Base-by-base conservation (phyloP, 2,329 filamentous ascomycete genomes). In the Fusarium buxicola region DNA sequence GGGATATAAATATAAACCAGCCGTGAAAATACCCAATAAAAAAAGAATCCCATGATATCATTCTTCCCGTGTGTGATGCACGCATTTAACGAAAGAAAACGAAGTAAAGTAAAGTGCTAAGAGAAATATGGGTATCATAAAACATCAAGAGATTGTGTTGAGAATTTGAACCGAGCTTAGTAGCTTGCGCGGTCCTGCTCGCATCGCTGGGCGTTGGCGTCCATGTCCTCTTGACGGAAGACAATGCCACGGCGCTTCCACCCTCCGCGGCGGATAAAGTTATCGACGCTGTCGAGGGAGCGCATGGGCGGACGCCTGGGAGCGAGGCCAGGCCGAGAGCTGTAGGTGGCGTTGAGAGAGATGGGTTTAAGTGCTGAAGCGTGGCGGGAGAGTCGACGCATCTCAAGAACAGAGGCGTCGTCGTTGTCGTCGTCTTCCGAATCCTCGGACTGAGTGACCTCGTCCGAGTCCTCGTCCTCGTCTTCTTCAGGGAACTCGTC, bases 161-260 rank as follows among this genome's bases (percentile, higher is more conserved):
- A 40, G 28, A 39, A 31, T 30, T 27, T 21, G 13, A 38, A 15
- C 28, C 27, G 10, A 54, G 55, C 46, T 68, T 65, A 71, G 45
- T 56, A 71, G 60, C 69, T 71, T 28, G 65, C 65, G 40, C 69
- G 64, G 36, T 71, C 65, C 40, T 41, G 38, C 8, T 66, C 54
- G 41, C 28, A 35, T 35, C 58, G 58, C 25, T 52, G 41, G 34
- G 45, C 46, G 27, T 76, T 74, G 34, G 45, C 46, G 27, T 76
- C 74, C 15, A 77, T 65, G 30, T 77, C 76, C 25, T 77, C 70
- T 28, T 71, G 61, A 52, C 76, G 69, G 54, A 80, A 80, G 69
- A 80, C 71, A 36, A 80, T 75, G 45, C 77, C 78, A 11, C 77
- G 72, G 51, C 78, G 72, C 73, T 80, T 80, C 78, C 78, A 80